phyloP scores from a whole-genome alignment of 2,329 filamentous ascomycete genomes.

The Monilinia aucupariae region DNA sequence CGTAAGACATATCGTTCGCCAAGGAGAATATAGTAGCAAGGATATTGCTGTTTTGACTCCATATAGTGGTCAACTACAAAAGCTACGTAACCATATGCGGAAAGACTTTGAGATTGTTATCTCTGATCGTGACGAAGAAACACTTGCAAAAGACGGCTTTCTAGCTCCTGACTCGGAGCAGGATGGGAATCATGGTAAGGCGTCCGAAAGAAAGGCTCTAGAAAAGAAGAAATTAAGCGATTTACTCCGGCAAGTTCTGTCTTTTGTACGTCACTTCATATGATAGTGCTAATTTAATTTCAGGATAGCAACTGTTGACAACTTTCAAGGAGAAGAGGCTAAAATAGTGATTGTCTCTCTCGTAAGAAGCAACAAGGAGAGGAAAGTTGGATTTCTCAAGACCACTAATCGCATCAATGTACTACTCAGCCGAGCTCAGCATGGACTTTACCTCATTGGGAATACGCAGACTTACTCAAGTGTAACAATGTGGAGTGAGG shows the following conservation, averaged over 20 bases:
- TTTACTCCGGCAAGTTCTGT: slow-evolving; percentile 26
- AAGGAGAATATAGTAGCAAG: slow-evolving; percentile 52
- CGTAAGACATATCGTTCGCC: slow-evolving; percentile 59
- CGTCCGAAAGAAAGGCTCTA: slow-evolving; percentile 10
- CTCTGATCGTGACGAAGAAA: slow-evolving; percentile 34
- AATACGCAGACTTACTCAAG: slow-evolving; percentile 53
- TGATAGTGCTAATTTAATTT: not conserved
- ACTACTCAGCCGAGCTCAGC: slow-evolving; percentile 58
- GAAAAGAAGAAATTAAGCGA: slow-evolving; percentile 29
- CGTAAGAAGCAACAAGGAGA: slow-evolving; percentile 59
- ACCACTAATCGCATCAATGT: slow-evolving; percentile 66
- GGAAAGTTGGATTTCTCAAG: slow-evolving; percentile 58
- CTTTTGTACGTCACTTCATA: no score
- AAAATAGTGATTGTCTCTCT: slow-evolving; percentile 66
- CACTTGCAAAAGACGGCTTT: slow-evolving; percentile 24
- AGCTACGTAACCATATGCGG: slow-evolving; percentile 24
- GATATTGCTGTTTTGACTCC: slow-evolving; percentile 69
- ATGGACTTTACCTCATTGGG: slow-evolving; percentile 68
- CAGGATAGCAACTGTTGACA: slow-evolving; percentile 58
- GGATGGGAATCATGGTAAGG: no score
- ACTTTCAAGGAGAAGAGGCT: slow-evolving; percentile 66
- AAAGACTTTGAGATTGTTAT: slow-evolving; percentile 34
- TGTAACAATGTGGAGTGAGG: slow-evolving; percentile 59
- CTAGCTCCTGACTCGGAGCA: no score
- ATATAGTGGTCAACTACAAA: slow-evolving; percentile 52